These are phyloP conservation scores for Biscogniauxia sp. DNA, from an alignment of 2,329 filamentous ascomycete species.

Conservation along the genomic window DNA sequence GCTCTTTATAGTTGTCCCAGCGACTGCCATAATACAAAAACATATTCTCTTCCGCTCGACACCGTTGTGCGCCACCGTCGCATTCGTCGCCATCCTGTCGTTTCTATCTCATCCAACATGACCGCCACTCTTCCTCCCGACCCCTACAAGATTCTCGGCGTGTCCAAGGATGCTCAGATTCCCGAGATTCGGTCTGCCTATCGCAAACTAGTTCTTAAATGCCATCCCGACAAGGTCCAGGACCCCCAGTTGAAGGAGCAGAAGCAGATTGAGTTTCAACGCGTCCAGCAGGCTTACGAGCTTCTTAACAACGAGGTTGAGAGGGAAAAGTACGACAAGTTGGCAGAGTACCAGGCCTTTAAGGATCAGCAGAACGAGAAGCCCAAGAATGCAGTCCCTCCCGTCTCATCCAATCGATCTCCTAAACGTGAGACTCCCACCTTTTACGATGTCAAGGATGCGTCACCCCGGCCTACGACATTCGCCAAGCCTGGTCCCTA, in stretches of 20 bases:
- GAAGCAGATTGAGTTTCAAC: slow-evolving; percentile 86
- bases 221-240: slow-evolving; percentile 88
- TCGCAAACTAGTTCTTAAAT: slow-evolving; percentile 82
- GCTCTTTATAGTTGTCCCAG: slow-evolving; percentile 25
- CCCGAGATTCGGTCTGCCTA: slow-evolving; percentile 75
- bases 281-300: slow-evolving; percentile 91
- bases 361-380: slow-evolving; percentile 41
- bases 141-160: slow-evolving; percentile 75
- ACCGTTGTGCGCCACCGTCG: slow-evolving; percentile 9
- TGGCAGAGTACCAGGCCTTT: slow-evolving; percentile 62
- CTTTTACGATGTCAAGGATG: slow-evolving; percentile 48
- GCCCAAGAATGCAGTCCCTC: slow-evolving; percentile 32
- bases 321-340: slow-evolving; percentile 71
- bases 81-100: slow-evolving; percentile 15
- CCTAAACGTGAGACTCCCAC: slow-evolving; percentile 35
- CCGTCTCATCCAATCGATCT: slow-evolving; percentile 37
- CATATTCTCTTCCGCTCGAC: slow-evolving; percentile 6
- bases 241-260: slow-evolving; percentile 71
- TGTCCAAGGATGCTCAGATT: slow-evolving; percentile 68
- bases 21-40: slow-evolving; percentile 16
- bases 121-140: slow-evolving; percentile 60
- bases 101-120: slow-evolving; percentile 37
- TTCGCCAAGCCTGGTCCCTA: slow-evolving; percentile 37
- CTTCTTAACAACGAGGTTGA: slow-evolving; percentile 75
- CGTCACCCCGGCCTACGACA: slow-evolving; percentile 45